Conservation (phyloP, 148 eudicot species). For the Cornus controversa region DNA sequence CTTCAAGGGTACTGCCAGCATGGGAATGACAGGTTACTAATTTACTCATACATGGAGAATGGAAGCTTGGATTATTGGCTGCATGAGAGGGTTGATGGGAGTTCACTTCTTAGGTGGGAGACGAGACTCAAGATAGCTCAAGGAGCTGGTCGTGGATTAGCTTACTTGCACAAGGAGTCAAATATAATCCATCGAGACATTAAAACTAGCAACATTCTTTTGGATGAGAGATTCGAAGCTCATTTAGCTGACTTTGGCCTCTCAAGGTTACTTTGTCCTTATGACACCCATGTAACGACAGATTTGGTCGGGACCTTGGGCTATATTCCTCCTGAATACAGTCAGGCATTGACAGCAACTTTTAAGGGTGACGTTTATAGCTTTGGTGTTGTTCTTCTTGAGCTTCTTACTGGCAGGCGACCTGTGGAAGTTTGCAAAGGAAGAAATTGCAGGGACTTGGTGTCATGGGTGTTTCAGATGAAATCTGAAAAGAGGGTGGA, state of each 20-base stretch:
- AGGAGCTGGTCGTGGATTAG: constrained; percentile 80
- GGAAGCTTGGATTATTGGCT: constrained; percentile 96
- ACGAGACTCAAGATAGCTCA: constrained; percentile 76
- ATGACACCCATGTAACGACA: constrained; percentile 92
- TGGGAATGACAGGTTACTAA: constrained; percentile 72
- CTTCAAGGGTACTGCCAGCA: constrained; percentile 81
- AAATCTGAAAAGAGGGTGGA: constrained; percentile 63
- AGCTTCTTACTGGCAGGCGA: constrained; percentile 80
- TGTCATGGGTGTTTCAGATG: constrained; percentile 90
- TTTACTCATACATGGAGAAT: constrained; percentile 88
- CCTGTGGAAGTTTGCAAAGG: constrained; percentile 92
- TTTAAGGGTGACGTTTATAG: constrained; percentile 95
- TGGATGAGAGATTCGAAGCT: constrained; percentile 82
- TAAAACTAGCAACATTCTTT: constrained; percentile 87
- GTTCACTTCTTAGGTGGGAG: constrained; percentile 64
- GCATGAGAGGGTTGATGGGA: constrained; percentile 72
- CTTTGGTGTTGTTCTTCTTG: constrained; percentile 88
- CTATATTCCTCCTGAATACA: constrained; percentile 92
- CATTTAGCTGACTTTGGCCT: constrained; percentile 95
- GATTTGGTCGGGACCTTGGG: constrained; percentile 94
- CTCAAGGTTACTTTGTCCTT: constrained; percentile 71
- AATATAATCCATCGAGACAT: constrained; percentile 84
- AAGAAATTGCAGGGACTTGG: constrained; percentile 78
- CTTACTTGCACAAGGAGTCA: constrained; percentile 75
- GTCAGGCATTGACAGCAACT: constrained; percentile 86